Evolutionary conservation across 768 basidiomycete genomes (phyloP).

Genomic region (Podaxis sp.): DNA sequence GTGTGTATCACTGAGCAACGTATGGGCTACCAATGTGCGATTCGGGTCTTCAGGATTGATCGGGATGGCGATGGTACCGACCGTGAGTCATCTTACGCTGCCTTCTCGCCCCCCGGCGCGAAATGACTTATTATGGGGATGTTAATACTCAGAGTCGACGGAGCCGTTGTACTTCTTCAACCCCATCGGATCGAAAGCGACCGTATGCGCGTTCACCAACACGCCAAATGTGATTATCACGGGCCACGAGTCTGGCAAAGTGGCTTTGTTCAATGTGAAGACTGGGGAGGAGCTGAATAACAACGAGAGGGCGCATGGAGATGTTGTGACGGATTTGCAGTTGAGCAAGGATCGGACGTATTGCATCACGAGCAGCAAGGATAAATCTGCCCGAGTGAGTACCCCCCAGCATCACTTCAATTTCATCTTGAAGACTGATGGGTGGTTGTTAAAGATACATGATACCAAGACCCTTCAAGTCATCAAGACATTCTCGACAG

Average conservation of each 20-base stretch:
- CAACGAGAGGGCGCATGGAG: constrained; percentile 88
- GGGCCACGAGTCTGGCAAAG: constrained; percentile 95
- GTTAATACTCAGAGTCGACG: constrained; percentile 54
- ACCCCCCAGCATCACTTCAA: not conserved
- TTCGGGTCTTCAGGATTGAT: constrained; percentile 88
- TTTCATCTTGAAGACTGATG: not conserved
- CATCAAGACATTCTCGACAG: constrained; percentile 91
- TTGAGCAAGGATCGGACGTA: constrained; percentile 88
- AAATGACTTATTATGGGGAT: constrained; percentile 3
- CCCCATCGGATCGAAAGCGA: constrained; percentile 94
- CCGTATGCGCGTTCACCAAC: constrained; percentile 89
- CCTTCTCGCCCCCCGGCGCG: not conserved
- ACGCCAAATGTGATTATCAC: constrained; percentile 80
- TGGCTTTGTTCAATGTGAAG: constrained; percentile 87
- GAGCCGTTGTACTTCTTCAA: constrained; percentile 81
- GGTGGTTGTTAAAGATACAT: constrained; percentile 57
- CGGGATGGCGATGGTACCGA: constrained; percentile 76
- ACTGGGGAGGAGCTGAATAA: constrained; percentile 79
- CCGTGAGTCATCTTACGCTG: constrained; percentile 53
- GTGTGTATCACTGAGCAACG: constrained; percentile 97
- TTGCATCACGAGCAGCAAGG: constrained; percentile 95
- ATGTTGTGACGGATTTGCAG: constrained; percentile 90
- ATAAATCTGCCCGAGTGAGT: constrained; percentile 90
- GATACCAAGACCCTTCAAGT: constrained; percentile 86
- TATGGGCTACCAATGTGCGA: constrained; percentile 89